Base-by-base conservation (phyloP, 2,329 filamentous ascomycete genomes). In the Colletotrichum tabaci region DNA sequence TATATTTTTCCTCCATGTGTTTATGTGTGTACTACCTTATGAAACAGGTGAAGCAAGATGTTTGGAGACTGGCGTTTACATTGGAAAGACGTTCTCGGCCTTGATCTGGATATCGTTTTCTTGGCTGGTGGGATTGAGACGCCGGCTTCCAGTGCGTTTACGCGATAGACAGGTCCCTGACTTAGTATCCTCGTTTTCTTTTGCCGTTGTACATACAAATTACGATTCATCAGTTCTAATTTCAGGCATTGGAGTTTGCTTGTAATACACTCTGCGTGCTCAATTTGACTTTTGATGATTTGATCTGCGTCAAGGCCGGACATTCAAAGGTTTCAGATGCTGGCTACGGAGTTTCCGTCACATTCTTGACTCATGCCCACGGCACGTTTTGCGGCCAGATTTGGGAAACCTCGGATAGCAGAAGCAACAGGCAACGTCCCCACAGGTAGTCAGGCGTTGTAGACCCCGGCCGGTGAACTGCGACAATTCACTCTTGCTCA, bases 21-120 rank as follows among this genome's bases (percentile, higher is more conserved):
- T 16, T 58, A 30, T 47, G 7, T 53, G 18, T 60, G 47, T 49
- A 35, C 60, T 23, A 44, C 8, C 16, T 44, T 13, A 35, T 16
- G 26, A 30, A 26, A 35, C 42, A 64, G 58, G 42, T 38, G 35
- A 10, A 3, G 8, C 26, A 44, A 55, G 62, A 50, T 35, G 44
- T 56, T 55, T 57, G 50, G 64, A 71, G 18, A 58, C 30, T 57
- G 68, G 68, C 57, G 64, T 53, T 71, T 35, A n/a, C 7, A 40
- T 67, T 30, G 57, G 50, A 71, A 21, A 53, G 38, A 67, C 21
- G 23, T 21, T 49, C 18, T 49, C 35, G 38, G 18, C 35, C 64
- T 35, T 46, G 21, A 30, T n/a, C 38, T 46, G 44, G 44, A n/a
- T 9, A 44, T 18, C 13, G 6, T 23, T 68, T 23, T 18, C 30